These are phyloP conservation scores for Boletus barrowsii DNA, from an alignment of 768 basidiomycete species.

Conservation along the genomic window DNA sequence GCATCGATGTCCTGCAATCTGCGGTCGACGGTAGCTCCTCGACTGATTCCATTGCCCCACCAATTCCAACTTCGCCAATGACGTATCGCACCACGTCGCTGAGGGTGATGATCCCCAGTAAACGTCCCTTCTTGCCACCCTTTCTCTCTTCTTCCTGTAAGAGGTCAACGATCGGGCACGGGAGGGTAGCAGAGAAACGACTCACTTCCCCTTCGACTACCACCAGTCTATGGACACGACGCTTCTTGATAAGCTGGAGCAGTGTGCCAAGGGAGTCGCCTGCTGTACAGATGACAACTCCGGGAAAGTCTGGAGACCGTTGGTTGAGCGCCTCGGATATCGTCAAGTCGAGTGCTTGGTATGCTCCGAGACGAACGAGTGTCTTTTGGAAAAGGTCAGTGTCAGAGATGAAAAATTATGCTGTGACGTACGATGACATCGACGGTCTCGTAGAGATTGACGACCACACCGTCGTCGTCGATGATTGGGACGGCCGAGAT, in stretches of 20 bases:
- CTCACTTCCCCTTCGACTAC: conserved; percentile 89
- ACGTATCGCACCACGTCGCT: conserved; percentile 86
- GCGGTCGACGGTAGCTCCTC: conserved; percentile 23
- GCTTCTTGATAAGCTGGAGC: conserved; percentile 87
- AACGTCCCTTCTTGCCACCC: conserved; percentile 78
- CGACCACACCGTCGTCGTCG: conserved; percentile 86
- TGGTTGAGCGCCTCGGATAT: conserved; percentile 90
- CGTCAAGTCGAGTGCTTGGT: conserved; percentile 93
- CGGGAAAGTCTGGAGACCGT: conserved; percentile 92
- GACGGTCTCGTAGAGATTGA: conserved; percentile 97
- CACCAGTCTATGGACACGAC: conserved; percentile 90
- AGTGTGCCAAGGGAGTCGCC: conserved; percentile 89
- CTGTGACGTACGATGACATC: conserved; percentile 79
- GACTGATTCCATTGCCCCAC: conserved; percentile 39
- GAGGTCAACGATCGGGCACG: neutral
- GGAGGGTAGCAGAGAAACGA: neutral
- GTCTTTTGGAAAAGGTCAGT: conserved; percentile 50
- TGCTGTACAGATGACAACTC: conserved; percentile 93
- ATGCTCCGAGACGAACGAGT: conserved; percentile 89
- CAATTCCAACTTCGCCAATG: conserved; percentile 61
- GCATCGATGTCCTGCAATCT: conserved; percentile 11
- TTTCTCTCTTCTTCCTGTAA: conserved; percentile 72
- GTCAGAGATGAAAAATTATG: conserved; percentile 1
- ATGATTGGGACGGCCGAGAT: conserved; percentile 98
- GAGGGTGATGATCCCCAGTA: conserved; percentile 84